Evolutionary conservation across 306 rosid species (phyloP).

Genomic region (Lathyrus sativus): DNA sequence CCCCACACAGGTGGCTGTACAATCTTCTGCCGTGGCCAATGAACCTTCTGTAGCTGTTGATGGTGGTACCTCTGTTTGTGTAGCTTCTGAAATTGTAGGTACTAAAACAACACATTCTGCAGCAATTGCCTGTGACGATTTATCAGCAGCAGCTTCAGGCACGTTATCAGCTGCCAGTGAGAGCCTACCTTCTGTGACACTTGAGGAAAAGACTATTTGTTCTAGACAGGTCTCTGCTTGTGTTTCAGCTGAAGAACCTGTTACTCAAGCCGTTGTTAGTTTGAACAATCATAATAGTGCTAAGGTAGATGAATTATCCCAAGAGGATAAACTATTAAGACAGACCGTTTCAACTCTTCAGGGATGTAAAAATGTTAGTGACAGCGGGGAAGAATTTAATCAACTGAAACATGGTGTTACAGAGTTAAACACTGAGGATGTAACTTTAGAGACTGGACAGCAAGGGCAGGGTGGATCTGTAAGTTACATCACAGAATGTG

Average conservation of each 20-base stretch:
- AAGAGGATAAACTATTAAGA: constrained; percentile 36
- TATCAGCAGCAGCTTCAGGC: constrained; percentile 37
- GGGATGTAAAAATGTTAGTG: too few species aligned
- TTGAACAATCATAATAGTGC: constrained; percentile 31
- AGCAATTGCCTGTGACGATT: constrained; percentile 34
- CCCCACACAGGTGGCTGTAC: constrained; percentile 55
- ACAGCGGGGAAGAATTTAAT: not conserved
- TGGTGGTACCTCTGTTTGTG: constrained; percentile 30
- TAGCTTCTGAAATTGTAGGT: constrained; percentile 49
- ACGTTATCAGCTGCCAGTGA: constrained; percentile 35
- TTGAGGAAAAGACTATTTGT: constrained; percentile 39
- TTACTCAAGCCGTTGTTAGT: constrained; percentile 36
- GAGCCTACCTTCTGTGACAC: constrained; percentile 34
- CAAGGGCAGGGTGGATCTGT: constrained; percentile 42
- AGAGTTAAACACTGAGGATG: constrained; percentile 33
- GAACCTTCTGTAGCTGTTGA: constrained; percentile 43
- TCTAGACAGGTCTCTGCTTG: constrained; percentile 30
- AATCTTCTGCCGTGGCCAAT: constrained; percentile 42
- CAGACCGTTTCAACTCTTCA: not conserved
- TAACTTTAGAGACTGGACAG: constrained; percentile 36
- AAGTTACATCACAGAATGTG: constrained; percentile 41
- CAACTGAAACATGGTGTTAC: constrained; percentile 40
- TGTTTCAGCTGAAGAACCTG: constrained; percentile 48
- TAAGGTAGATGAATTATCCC: constrained; percentile 36
- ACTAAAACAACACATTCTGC: constrained; percentile 38